Evolutionary conservation across 2,329 filamentous ascomycete genomes (phyloP).

Genomic region (Fusarium sp.): DNA sequence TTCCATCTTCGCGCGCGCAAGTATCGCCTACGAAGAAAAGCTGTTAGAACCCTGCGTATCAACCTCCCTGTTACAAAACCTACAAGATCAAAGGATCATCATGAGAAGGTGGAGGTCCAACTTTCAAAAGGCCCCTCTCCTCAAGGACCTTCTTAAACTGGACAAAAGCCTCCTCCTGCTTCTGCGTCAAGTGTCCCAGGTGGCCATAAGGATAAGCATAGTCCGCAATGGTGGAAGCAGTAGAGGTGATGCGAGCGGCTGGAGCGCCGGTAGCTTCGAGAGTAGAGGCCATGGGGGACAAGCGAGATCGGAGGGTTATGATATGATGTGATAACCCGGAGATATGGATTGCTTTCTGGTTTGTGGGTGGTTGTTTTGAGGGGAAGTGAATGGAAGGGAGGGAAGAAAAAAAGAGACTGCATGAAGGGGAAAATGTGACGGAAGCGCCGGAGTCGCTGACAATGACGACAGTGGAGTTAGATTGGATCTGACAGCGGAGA

Average conservation of each 20-base stretch:
- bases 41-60: slow-evolving; percentile 27
- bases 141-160: slow-evolving; percentile 77
- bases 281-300: slow-evolving; percentile 43
- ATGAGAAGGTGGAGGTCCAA: slow-evolving; percentile 68
- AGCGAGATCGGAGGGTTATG: slow-evolving; percentile 4
- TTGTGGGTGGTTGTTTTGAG: slow-evolving; percentile 3
- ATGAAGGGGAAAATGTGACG: slow-evolving; percentile 27
- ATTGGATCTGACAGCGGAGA: slow-evolving; percentile 26
- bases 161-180: slow-evolving; percentile 73
- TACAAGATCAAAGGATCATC: slow-evolving; percentile 80
- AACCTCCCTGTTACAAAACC: slow-evolving; percentile 43
- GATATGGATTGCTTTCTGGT: neutral
- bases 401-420: slow-evolving; percentile 9
- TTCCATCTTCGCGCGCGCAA: slow-evolving; percentile 86
- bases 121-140: slow-evolving; percentile 72
- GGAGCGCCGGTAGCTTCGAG: slow-evolving; percentile 39
- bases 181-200: slow-evolving; percentile 76
- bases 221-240: slow-evolving; percentile 48
- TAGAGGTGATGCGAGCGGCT: slow-evolving; percentile 45
- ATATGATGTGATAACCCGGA: neutral
- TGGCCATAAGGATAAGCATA: slow-evolving; percentile 79
- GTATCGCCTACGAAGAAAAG: slow-evolving; percentile 72
- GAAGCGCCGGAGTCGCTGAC: slow-evolving; percentile 39
- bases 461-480: slow-evolving; percentile 29
- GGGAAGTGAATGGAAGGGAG: neutral